Evolutionary conservation across 768 basidiomycete genomes (phyloP), one percentile per base, ranked within the genome.

Genomic region (Floccularia luteovirens): DNA sequence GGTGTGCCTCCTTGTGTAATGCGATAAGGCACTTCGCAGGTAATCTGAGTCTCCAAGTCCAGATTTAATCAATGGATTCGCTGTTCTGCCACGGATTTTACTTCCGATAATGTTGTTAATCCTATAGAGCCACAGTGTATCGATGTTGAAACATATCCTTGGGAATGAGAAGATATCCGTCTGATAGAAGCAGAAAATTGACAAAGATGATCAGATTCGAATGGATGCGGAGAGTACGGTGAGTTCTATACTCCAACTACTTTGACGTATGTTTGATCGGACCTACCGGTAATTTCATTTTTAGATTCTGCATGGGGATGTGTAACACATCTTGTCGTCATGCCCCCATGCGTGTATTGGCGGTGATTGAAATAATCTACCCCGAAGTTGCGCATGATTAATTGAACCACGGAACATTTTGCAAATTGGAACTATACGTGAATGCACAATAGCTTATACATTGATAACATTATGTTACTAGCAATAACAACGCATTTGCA

Each of bases 361-460:
- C 86, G 4, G 86, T 92, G 16, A 83, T 92, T 47, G 89, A 92
- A 60, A 75, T 92, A 11, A 87, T 92, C 62, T 84, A 70, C 52
- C 88, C 87, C 0, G 67, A 58, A 2, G 90, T 88, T 54, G 81
- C 89, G 20, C 81, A 84, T 50, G 90, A 91, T 52, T 91, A 91
- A 89, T 51, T 92, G 87, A 79, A 90, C 89, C 0, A 47, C 81
- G 3, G 59, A 74, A 24, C 79, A 91, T 58, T 84, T 79, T 47
- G 82, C 77, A 1, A 66, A 92, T 23, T 88, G 88, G 87, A 83
- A 89, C 47, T 80, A 89, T 59, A 79, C 74, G 76, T 83, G 38
- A 43, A 59, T 53, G n/a, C 33, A 28, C n/a, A n/a, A n/a, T n/a
- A n/a, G n/a, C n/a, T n/a, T 12, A 12, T 37, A 19, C 10, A 8